Base-by-base conservation (phyloP, 495 filamentous ascomycete species). In the Hypoxylon lienhwacheense region DNA sequence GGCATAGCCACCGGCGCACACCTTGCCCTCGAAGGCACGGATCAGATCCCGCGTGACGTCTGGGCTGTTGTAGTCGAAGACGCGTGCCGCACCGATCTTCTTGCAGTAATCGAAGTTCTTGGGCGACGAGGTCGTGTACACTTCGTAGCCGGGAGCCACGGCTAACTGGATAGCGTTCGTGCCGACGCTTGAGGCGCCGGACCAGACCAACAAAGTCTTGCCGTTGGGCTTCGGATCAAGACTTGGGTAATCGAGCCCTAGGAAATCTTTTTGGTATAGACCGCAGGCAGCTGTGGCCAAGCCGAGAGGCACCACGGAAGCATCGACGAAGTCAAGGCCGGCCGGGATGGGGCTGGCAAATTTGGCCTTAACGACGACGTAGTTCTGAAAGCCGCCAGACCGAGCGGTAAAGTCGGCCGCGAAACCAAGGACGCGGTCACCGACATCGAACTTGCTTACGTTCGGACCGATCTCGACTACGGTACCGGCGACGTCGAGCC, bases 131-230 rank as follows among this genome's bases (percentile, higher is more conserved):
- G 82, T 85, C 0, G 79, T 71, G 51, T 82, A 64, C 0, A 88
- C 85, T 16, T 79, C 75, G 32, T 79, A 79, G 3, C 85, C 85
- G 0, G 83, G 71, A 0, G 79, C 77, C 0, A 70, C 71, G 6
- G 82, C 83, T 11, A 85, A 71, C 55, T 89, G 86, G 55, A 87
- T 85, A 0, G 80, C 81, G 47, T 77, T 78, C 56, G 72, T 72
- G 11, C 85, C 85, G 11, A 87, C 79, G 42, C 77, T 80, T 5
- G 73, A 71, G 2, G 79, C 73, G 24, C 83, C 85, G 10, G 81
- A 81, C 74, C 82, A 86, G 55, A 86, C 62, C 3, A 87, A 62
- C 0, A 87, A 36, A 0, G 66, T 69, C 55, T 66, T 48, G 22
- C 52, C 53, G 29, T 63, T 63, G 11, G 55, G 34, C 29, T 61